Percentiles rank a stretch among this genome's conserved stretches.
These are phyloP conservation scores for Stylonectria norvegica DNA, from an alignment of 2,329 filamentous ascomycete genomes.

Conservation along the genomic window DNA sequence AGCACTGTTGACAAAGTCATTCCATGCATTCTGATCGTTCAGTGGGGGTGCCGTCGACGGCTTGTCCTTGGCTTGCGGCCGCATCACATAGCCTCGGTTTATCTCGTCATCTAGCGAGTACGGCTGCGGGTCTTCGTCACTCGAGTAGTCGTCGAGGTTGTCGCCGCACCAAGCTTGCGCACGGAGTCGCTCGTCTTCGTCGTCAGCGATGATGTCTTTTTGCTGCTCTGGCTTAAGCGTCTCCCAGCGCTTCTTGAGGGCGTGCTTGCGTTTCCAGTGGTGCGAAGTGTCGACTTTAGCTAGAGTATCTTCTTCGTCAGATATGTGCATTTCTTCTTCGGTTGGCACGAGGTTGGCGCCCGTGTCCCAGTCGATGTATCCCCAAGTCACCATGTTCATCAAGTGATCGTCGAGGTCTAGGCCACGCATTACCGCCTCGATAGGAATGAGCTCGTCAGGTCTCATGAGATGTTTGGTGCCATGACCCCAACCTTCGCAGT, in stretches of 20 bases:
- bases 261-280: conserved; percentile 45
- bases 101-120: conserved; percentile 33
- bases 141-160: conserved; percentile 16
- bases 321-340: conserved; percentile 50
- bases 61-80: conserved; percentile 12
- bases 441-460: conserved; percentile 56
- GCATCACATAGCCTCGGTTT: conserved; percentile 31
- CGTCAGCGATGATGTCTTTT: conserved; percentile 36
- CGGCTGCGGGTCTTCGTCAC: conserved; percentile 1
- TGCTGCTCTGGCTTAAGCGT: conserved; percentile 36
- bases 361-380: conserved; percentile 53
- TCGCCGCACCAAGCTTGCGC: conserved; percentile 33
- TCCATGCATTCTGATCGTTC: conserved; percentile 24
- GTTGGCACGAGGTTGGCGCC: conserved; percentile 50
- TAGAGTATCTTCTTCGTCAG: conserved; percentile 41
- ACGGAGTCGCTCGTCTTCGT: conserved; percentile 34
- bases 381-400: conserved; percentile 59
- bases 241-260: conserved; percentile 43
- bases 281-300: conserved; percentile 30
- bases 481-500: conserved; percentile 56
- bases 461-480: conserved; percentile 46
- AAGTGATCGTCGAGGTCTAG: conserved; percentile 53
- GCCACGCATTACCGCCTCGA: conserved; percentile 51
- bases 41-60: conserved; percentile 11
- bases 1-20: conserved; percentile 24